A percentile compares a stretch with the other conserved stretches of the same genome.
phyloP scores from a whole-genome alignment of 306 rosid species.

The Pterocarpus macrocarpus region DNA sequence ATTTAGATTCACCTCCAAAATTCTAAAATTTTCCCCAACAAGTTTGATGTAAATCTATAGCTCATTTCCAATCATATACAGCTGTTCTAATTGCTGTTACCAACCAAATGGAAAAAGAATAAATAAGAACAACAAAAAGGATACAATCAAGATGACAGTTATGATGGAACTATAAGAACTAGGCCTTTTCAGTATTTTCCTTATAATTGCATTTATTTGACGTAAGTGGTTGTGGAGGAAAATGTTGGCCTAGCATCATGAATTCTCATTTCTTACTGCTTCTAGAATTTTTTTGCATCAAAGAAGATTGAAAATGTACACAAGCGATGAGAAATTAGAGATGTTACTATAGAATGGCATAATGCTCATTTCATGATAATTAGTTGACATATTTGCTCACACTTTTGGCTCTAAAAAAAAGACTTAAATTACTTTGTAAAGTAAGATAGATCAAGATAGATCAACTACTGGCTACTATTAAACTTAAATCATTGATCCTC shows the following conservation, averaged over 20 bases:
- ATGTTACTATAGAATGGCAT: slow-evolving; percentile 9
- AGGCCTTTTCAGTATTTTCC: too few relatives aligned
- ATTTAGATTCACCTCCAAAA: background rate
- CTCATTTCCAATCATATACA: background rate
- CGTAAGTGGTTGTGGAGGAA: background rate
- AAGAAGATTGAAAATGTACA: background rate
- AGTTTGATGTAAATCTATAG: too few relatives aligned
- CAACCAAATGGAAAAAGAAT: background rate
- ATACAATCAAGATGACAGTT: background rate
- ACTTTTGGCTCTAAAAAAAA: background rate
- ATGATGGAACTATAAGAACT: background rate
- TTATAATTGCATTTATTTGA: slow-evolving; percentile 21
- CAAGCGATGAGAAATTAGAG: background rate
- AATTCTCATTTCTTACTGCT: background rate
- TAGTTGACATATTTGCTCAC: slow-evolving; percentile 18
- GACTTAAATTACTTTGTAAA: slow-evolving; percentile 16
- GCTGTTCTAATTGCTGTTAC: background rate
- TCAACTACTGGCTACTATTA: slow-evolving; percentile 36
- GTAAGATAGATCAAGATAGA: background rate
- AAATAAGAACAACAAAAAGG: background rate
- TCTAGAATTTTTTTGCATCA: background rate
- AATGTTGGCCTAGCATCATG: background rate
- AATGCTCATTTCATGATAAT: slow-evolving; percentile 8
- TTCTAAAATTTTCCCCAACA: background rate
- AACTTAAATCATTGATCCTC: slow-evolving; percentile 46